Conservation (phyloP, 2,329 filamentous ascomycete genomes). For the Calonectria ilicicola region DNA sequence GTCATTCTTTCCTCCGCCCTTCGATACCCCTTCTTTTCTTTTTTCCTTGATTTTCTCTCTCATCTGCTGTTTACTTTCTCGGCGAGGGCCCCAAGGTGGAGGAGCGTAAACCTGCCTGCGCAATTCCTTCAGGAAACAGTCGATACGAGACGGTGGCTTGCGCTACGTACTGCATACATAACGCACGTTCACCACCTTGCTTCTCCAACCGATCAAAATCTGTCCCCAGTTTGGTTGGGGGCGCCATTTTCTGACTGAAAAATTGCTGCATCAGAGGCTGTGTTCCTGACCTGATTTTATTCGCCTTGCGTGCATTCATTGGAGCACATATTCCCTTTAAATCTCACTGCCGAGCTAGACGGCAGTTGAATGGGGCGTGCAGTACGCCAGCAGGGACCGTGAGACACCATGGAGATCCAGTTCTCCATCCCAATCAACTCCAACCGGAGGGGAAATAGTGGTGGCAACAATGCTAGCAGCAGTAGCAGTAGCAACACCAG, state of each 20-base stretch:
- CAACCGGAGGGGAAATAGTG: constrained; percentile 28
- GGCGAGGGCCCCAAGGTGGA: background rate
- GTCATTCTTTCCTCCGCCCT: background rate
- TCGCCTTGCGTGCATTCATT: background rate
- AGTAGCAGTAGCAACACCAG: constrained; percentile 20
- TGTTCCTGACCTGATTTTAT: background rate
- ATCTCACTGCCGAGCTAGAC: constrained; percentile 11
- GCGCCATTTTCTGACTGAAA: background rate
- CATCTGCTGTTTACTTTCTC: background rate
- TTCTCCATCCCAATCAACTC: constrained; percentile 48
- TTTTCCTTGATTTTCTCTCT: background rate
- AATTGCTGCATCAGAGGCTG: background rate
- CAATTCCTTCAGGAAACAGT: background rate
- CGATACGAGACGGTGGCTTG: background rate
- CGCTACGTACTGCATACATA: constrained; percentile 2
- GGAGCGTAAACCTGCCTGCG: background rate
- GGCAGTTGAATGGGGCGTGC: constrained; percentile 22
- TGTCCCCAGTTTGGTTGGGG: background rate
- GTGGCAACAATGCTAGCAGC: constrained; percentile 14
- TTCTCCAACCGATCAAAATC: background rate
- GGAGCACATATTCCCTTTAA: background rate
- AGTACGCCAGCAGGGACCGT: constrained; percentile 6
- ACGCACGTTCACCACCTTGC: background rate
- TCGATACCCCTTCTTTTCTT: background rate
- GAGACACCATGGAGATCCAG: constrained; percentile 51